phyloP scores from a whole-genome alignment of 306 rosid species.

The Vigna mungo region DNA sequence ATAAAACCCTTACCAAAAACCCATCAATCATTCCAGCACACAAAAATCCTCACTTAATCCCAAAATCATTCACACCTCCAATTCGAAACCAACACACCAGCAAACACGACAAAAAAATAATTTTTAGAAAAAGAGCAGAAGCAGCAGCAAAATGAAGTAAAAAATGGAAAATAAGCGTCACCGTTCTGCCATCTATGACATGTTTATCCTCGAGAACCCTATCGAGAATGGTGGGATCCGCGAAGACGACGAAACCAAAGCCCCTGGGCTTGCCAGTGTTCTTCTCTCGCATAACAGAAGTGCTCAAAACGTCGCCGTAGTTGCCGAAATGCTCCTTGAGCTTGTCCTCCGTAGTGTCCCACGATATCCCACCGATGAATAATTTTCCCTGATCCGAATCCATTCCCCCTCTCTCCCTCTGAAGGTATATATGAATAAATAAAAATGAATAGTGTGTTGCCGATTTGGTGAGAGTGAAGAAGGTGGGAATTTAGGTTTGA shows the following conservation, averaged over 20 bases:
- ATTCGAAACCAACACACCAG: conserved; percentile 25
- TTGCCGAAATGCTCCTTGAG: conserved; percentile 77
- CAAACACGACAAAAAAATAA: conserved; percentile 1
- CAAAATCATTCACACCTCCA: not conserved
- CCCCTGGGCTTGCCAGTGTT: conserved; percentile 86
- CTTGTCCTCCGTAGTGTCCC: conserved; percentile 95
- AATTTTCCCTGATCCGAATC: conserved; percentile 99
- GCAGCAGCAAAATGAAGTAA: not conserved
- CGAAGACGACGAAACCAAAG: conserved; percentile 85
- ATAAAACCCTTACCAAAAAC: not conserved
- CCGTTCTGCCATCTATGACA: conserved; percentile 92
- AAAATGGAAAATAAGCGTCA: conserved; percentile 13
- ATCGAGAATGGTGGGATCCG: conserved; percentile 90
- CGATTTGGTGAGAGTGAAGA: not conserved
- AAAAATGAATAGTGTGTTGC: not conserved
- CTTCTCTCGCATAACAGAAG: conserved; percentile 92
- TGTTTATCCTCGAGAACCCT: conserved; percentile 91
- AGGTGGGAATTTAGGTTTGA: conserved; percentile 31
- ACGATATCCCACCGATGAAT: conserved; percentile 94
- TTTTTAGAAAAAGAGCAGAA: not conserved
- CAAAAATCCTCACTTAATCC: not conserved
- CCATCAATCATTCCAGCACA: not conserved
- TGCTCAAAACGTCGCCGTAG: conserved; percentile 84
- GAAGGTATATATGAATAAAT: not conserved
- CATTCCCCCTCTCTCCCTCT: conserved; percentile 49